Evolutionary conservation across 331 rosid genomes (phyloP), one percentile per base, ranked within the genome.

Genomic region (Saraca asoca): DNA sequence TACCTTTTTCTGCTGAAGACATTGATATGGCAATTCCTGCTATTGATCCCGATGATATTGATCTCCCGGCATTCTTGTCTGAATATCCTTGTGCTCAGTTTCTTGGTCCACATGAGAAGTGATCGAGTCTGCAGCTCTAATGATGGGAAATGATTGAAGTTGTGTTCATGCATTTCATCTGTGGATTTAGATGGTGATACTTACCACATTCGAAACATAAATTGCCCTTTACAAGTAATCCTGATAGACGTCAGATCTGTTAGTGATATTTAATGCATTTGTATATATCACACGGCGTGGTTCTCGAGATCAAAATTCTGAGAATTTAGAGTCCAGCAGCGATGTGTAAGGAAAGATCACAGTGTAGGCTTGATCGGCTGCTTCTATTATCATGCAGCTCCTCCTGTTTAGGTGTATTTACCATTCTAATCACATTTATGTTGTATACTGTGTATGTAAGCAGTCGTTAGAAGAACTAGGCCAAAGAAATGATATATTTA

Each of bases 1-100:
- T 94, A 69, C 99, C 99, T 24, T 94, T 94, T 83, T 86, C 97
- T 19, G 95, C 97, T 0, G 99, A 94, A 78, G 97, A 94, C 71
- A 85, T 94, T 7, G 97, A 94, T 59, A 90, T 66, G 84, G 97
- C 97, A 7, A 87, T 94, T 69, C 88, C 97, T 15, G 80, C 88
- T 5, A 88, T 88, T 45, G 95, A 94, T 80, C 86, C 88, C 55
- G 91, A 91, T 45, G 89, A 86, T 18, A 63, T 86, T 8, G 88
- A 85, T 62, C 79, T 80, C 44, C 98, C 97, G 10, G 70, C 59
- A 39, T 87, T 82, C 37, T 64, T 88, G 78, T 81, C 86, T 0
- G 95, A 87, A 53, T 80, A 79, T 78, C 75, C 91, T 29, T 87
- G 95, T 52, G 98, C 82, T 9, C 95, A 84, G 57, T 93, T 90